Percentiles rank a stretch among this genome's conserved stretches.
Evolutionary conservation across 106 monocot species (phyloP).

Genomic region (Posidonia australis): DNA sequence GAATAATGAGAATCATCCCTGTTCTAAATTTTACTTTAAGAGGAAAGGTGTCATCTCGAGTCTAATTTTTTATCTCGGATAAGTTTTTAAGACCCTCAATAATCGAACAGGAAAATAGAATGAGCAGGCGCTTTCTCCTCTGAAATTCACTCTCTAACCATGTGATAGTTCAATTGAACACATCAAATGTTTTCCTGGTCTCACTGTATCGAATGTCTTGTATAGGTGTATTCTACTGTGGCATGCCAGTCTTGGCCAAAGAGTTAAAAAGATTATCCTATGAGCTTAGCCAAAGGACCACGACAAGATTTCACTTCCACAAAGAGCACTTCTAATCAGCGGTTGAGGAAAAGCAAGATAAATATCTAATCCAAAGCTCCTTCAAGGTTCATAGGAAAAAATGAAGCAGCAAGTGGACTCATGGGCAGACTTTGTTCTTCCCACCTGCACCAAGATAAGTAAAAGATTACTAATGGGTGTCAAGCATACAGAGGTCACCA

Average conservation of each 20-base stretch:
- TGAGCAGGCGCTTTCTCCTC: too few relatives aligned
- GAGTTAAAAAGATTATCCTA: slow-evolving; percentile 60
- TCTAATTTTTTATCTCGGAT: too few relatives aligned
- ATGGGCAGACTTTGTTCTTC: neutral
- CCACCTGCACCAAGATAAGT: neutral
- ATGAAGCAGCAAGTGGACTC: neutral
- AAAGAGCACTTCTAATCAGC: slow-evolving; percentile 65
- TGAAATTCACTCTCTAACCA: neutral
- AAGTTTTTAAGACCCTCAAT: too few relatives aligned
- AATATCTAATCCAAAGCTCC: too few relatives aligned
- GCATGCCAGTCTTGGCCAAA: slow-evolving; percentile 51
- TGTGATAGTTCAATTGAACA: neutral
- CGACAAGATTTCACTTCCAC: slow-evolving; percentile 85
- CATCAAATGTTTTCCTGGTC: neutral
- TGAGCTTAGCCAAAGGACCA: slow-evolving; percentile 58
- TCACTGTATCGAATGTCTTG: neutral
- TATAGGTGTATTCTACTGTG: slow-evolving; percentile 92
- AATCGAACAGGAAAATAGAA: too few relatives aligned
- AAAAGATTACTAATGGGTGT: too few relatives aligned
- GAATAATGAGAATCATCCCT: too few relatives aligned
- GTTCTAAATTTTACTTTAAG: too few relatives aligned
- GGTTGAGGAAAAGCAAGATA: too few relatives aligned
- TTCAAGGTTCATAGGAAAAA: neutral
- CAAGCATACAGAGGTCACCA: too few relatives aligned
- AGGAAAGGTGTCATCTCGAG: too few relatives aligned